A percentile compares a stretch with the other conserved stretches of the same genome.
Conservation (phyloP, 2,329 filamentous ascomycete species). For the Botrytis cinerea region DNA sequence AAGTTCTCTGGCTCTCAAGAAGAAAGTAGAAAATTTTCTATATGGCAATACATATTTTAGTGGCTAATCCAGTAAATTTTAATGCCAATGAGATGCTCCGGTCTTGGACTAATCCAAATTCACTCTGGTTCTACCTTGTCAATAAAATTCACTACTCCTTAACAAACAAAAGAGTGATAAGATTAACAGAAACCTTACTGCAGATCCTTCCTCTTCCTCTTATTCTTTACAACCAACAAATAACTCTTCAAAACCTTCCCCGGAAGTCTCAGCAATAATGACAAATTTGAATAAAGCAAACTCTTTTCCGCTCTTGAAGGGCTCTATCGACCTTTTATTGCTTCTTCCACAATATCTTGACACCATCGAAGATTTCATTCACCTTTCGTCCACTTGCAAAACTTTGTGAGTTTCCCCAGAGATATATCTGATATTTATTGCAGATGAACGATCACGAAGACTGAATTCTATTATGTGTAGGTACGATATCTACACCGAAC, state of each 20-base stretch:
- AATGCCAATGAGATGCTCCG: not conserved
- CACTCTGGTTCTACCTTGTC: not conserved
- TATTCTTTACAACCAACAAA: not conserved
- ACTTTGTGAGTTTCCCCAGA: not conserved
- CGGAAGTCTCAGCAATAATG: not conserved
- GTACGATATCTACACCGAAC: not conserved
- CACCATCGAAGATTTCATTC: not conserved
- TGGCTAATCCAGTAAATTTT: no score
- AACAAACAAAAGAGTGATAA: not conserved
- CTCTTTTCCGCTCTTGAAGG: not conserved
- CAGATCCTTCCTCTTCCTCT: not conserved
- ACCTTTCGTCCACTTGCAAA: not conserved
- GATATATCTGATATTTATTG: not conserved
- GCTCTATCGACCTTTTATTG: not conserved
- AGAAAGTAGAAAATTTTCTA: no score
- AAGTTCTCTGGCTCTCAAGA: no score
- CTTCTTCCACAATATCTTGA: not conserved
- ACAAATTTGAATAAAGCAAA: not conserved
- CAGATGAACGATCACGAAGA: rapidly evolving
- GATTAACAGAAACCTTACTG: rapidly evolving
- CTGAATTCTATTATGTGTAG: rapidly evolving
- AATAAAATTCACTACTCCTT: not conserved
- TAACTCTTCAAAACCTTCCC: rapidly evolving
- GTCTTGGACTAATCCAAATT: not conserved
- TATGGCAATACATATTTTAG: no score